phyloP scores from a whole-genome alignment of 169 alveolate genomes.

The Plasmodium knowlesi region DNA sequence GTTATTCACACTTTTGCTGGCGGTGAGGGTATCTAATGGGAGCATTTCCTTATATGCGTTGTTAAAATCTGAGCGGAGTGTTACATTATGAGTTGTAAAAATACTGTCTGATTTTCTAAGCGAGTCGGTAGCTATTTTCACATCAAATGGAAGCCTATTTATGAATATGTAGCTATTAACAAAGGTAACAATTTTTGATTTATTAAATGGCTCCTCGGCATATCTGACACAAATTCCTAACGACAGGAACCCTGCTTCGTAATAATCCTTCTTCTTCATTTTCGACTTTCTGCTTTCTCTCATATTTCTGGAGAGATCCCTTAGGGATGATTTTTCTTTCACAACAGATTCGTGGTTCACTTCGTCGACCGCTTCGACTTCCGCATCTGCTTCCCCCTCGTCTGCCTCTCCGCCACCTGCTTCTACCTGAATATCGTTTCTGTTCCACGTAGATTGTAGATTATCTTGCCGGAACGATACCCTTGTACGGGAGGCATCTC shows the following conservation, averaged over 20 bases:
- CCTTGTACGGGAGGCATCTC: neutral
- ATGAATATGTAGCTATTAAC: conserved; percentile 86
- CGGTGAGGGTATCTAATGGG: conserved; percentile 8
- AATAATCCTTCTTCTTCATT: conserved; percentile 45
- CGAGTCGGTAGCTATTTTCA: conserved; percentile 69
- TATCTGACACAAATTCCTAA: conserved; percentile 87
- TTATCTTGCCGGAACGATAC: neutral
- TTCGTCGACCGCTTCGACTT: neutral
- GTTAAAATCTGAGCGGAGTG: neutral
- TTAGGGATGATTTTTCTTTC: neutral
- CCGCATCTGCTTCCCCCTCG: neutral
- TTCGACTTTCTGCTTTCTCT: conserved; percentile 31
- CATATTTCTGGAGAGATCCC: neutral
- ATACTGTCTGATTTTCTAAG: conserved; percentile 5
- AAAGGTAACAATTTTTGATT: conserved; percentile 84
- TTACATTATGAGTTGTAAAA: conserved; percentile 10
- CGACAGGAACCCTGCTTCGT: conserved; percentile 60
- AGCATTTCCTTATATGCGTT: conserved; percentile 40
- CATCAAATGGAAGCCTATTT: conserved; percentile 84
- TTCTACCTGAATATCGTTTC: neutral
- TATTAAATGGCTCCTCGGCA: conserved; percentile 84
- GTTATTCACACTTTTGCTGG: neutral
- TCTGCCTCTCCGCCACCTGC: neutral
- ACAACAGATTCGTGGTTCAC: neutral
- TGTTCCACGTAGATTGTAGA: neutral